These are phyloP conservation scores for Penicillium soppii DNA, from an alignment of 495 filamentous ascomycete species.

Conservation along the genomic window DNA sequence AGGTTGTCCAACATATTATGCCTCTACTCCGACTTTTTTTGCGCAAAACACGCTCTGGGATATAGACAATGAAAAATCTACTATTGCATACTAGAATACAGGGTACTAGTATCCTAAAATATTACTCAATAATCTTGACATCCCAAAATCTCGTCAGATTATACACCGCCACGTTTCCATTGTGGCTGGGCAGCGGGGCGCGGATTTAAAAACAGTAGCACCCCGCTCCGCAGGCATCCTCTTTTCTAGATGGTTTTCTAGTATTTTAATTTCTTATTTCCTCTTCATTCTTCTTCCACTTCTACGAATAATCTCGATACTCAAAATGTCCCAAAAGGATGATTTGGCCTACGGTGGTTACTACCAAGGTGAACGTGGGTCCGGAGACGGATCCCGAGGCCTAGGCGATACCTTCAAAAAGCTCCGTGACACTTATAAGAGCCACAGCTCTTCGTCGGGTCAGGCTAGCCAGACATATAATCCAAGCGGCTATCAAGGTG, in stretches of 20 bases:
- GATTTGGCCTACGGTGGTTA: conserved; percentile 61
- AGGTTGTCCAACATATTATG: too few relatives aligned
- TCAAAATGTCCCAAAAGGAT: conserved; percentile 44
- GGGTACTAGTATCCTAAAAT: too few relatives aligned
- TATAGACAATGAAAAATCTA: too few relatives aligned
- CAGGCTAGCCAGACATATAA: conserved; percentile 13
- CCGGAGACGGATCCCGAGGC: conserved; percentile 43
- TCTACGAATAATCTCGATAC: neutral
- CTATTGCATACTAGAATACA: too few relatives aligned
- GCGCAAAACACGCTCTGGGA: too few relatives aligned
- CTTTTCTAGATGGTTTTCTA: neutral
- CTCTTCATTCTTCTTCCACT: neutral
- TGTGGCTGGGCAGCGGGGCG: conserved; percentile 8
- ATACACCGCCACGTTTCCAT: conserved; percentile 10
- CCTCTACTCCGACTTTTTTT: too few relatives aligned
- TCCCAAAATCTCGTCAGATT: neutral
- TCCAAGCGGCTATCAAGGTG: conserved; percentile 17
- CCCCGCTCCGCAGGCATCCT: conserved; percentile 4
- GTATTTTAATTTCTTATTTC: too few relatives aligned
- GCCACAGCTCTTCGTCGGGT: conserved; percentile 21
- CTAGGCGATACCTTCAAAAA: conserved; percentile 55
- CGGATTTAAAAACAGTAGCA: neutral
- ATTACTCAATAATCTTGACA: neutral
- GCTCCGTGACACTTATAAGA: conserved; percentile 45
- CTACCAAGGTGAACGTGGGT: conserved; percentile 31